Evolutionary conservation across 805 yeast species (phyloP).

Genomic region (Pichia cabralensis): DNA sequence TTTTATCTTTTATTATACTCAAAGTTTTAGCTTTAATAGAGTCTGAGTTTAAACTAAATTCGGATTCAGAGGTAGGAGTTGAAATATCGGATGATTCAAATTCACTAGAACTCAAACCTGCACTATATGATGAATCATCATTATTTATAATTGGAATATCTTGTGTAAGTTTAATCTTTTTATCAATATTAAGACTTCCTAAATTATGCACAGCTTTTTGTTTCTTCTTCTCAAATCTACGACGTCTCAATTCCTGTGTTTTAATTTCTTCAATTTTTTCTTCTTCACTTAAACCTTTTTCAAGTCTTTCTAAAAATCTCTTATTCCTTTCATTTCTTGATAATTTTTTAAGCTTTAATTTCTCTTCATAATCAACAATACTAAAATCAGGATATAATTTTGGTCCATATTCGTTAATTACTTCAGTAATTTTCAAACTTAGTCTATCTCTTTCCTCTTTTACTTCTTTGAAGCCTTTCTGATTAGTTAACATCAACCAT

Average conservation of each 20-base stretch:
- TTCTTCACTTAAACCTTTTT: conserved; percentile 22
- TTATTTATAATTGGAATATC: conserved; percentile 46
- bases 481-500: conserved; percentile 52
- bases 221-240: conserved; percentile 28
- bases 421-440: conserved; percentile 64
- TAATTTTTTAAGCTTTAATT: conserved; percentile 25
- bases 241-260: conserved; percentile 35
- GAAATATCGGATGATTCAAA: conserved; percentile 23
- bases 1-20: conserved; percentile 20
- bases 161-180: conserved; percentile 30
- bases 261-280: conserved; percentile 43
- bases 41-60: neutral
- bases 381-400: conserved; percentile 81
- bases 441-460: conserved; percentile 52
- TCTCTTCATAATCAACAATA: conserved; percentile 36
- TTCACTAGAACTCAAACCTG: too few species aligned
- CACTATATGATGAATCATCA: conserved; percentile 27
- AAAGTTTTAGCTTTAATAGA: conserved; percentile 6
- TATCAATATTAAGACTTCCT: conserved; percentile 5
- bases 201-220: conserved; percentile 15
- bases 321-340: conserved; percentile 19
- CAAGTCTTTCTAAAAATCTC: conserved; percentile 13
- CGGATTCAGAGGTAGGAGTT: conserved; percentile 12
- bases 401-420: conserved; percentile 76
- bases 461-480: conserved; percentile 46